A percentile compares a stretch with the other conserved stretches of the same genome.
phyloP scores from a whole-genome alignment of 106 monocot species.

The Amphibolis antarctica region DNA sequence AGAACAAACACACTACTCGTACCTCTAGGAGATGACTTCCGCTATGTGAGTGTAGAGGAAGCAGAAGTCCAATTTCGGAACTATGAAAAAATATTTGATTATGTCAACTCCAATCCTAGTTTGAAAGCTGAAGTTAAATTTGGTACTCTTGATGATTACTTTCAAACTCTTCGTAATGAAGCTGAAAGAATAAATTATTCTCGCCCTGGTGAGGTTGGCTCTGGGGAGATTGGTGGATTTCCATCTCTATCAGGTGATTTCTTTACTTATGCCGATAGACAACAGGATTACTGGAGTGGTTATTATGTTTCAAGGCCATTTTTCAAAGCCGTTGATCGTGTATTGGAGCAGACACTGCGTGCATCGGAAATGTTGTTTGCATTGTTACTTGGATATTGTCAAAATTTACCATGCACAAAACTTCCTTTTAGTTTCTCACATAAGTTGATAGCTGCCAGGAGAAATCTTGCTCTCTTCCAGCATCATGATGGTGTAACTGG shows the following conservation, averaged over 20 bases:
- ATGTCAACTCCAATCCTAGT: constrained; percentile 60
- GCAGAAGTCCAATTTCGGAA: constrained; percentile 89
- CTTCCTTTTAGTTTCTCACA: constrained; percentile 70
- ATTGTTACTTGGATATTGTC: constrained; percentile 73
- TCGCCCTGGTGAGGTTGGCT: constrained; percentile 63
- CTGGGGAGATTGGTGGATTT: constrained; percentile 67
- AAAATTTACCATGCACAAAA: constrained; percentile 57
- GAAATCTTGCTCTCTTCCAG: constrained; percentile 92
- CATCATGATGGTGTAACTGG: constrained; percentile 98
- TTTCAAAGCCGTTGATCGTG: constrained; percentile 91
- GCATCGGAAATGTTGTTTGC: constrained; percentile 80
- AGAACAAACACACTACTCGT: constrained; percentile 87
- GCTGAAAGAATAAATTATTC: constrained; percentile 79
- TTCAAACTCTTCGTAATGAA: constrained; percentile 66
- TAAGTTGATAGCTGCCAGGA: constrained; percentile 89
- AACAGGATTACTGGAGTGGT: constrained; percentile 97
- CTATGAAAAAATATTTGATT: constrained; percentile 86
- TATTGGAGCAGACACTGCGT: constrained; percentile 87
- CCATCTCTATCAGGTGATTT: constrained; percentile 96
- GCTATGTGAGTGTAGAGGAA: constrained; percentile 77
- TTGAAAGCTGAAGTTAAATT: constrained; percentile 84
- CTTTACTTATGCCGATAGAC: constrained; percentile 94
- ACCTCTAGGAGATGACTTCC: constrained; percentile 95
- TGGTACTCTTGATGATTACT: constrained; percentile 95
- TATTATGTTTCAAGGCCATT: constrained; percentile 98